Conservation (phyloP, 441 rosid genomes). For the Gossypium aridum region DNA sequence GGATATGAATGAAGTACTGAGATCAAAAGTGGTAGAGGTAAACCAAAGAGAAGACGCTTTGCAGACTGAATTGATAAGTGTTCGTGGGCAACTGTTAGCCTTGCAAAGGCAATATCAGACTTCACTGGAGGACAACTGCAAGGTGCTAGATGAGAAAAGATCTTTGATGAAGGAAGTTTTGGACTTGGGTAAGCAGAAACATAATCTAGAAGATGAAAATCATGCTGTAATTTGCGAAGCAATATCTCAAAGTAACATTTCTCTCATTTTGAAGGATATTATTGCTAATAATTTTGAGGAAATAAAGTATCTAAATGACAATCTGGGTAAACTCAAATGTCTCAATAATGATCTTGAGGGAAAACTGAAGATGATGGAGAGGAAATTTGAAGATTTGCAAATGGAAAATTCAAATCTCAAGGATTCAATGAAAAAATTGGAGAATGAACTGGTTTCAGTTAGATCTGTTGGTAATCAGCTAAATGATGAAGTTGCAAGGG, state of each 20-base stretch:
- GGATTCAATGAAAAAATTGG: conserved; percentile 29
- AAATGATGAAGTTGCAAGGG: conserved; percentile 38
- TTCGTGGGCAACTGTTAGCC: conserved; percentile 40
- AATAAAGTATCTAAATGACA: conserved; percentile 36
- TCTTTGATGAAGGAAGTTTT: conserved; percentile 37
- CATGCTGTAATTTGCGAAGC: conserved; percentile 38
- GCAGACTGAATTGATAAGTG: conserved; percentile 42
- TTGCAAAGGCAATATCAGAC: conserved; percentile 35
- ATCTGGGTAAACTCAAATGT: conserved; percentile 34
- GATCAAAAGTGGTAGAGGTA: conserved; percentile 41
- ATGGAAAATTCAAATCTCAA: conserved; percentile 29
- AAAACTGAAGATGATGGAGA: conserved; percentile 40
- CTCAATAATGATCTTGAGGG: conserved; percentile 48
- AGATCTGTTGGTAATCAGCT: conserved; percentile 37
- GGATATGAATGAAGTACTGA: conserved; percentile 44
- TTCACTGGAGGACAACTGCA: conserved; percentile 47
- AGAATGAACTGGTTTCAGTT: conserved; percentile 33
- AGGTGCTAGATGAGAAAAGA: conserved; percentile 39
- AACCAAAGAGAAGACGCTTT: conserved; percentile 48
- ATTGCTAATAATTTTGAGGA: conserved; percentile 40
- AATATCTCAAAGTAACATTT: conserved; percentile 45
- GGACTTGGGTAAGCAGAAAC: conserved; percentile 43
- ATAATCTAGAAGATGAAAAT: conserved; percentile 54
- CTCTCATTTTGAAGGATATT: conserved; percentile 44
- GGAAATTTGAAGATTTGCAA: conserved; percentile 32